Evolutionary conservation across 2,329 filamentous ascomycete species (phyloP).

Genomic region (Cryphonectria japonica): DNA sequence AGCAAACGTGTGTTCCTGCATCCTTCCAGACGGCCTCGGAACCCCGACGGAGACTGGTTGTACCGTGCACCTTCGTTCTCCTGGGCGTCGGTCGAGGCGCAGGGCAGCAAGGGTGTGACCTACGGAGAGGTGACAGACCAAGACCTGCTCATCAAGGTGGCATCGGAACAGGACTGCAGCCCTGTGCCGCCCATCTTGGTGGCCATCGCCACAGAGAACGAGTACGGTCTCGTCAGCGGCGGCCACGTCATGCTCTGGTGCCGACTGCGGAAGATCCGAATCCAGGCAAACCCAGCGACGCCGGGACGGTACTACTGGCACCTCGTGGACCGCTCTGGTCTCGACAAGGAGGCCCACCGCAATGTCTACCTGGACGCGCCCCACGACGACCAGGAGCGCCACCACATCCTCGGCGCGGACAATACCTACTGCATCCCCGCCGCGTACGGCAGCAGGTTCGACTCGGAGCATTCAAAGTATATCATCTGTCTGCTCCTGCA

Average conservation of each 20-base stretch:
- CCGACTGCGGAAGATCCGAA: background rate
- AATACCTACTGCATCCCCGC: constrained; percentile 16
- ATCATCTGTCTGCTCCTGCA: constrained; percentile 17
- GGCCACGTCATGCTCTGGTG: constrained; percentile 11
- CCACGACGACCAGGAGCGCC: background rate
- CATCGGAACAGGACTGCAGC: background rate
- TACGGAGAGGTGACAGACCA: constrained; percentile 14
- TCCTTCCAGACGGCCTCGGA: background rate
- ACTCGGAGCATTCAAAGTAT: constrained; percentile 4
- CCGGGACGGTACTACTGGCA: background rate
- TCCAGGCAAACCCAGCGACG: background rate
- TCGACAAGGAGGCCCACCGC: background rate
- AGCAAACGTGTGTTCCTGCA: background rate
- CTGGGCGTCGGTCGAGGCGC: constrained; percentile 20
- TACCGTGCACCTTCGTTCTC: constrained; percentile 23
- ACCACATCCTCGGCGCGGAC: background rate
- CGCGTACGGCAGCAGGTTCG: background rate
- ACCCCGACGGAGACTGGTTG: too few species aligned
- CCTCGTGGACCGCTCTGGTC: background rate
- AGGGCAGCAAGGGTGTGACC: background rate
- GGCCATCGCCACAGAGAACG: background rate
- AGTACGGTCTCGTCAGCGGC: background rate
- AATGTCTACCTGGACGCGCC: constrained; percentile 17
- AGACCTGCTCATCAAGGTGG: constrained; percentile 11
- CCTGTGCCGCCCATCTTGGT: too few species aligned